These are phyloP conservation scores for Euclidium syriacum DNA, from an alignment of 345 rosid genomes.

Conservation along the genomic window DNA sequence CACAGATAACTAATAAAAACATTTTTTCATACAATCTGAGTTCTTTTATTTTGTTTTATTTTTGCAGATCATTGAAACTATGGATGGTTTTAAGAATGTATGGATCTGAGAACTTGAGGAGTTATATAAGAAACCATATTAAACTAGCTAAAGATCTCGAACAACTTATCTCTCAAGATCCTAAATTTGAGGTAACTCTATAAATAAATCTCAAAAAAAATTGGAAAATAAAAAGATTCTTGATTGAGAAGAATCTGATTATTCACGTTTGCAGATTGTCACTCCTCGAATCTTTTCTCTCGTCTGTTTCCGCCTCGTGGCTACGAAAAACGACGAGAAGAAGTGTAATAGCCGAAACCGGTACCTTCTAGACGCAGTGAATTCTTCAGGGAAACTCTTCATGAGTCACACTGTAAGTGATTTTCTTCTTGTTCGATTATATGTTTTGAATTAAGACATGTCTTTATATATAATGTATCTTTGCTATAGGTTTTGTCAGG, in stretches of 20 bases:
- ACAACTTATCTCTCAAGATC: conserved; percentile 50
- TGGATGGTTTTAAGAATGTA: conserved; percentile 90
- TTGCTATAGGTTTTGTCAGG: conserved; percentile 61
- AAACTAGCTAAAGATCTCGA: conserved; percentile 65
- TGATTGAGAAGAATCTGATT: no score
- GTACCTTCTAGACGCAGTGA: conserved; percentile 63
- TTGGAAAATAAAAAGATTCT: no score
- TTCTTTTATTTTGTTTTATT: neutral
- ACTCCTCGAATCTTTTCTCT: conserved; percentile 68
- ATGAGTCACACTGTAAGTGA: conserved; percentile 72
- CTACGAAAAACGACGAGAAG: conserved; percentile 32
- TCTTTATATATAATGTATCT: neutral
- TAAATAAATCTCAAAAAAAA: neutral
- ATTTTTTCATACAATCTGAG: neutral
- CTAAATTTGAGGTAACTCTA: conserved; percentile 80
- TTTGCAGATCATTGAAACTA: conserved; percentile 68
- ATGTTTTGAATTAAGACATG: neutral
- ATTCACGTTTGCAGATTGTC: conserved; percentile 43
- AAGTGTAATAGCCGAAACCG: conserved; percentile 49
- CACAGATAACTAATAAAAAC: neutral
- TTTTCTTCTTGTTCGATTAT: neutral
- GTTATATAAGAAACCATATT: conserved; percentile 74
- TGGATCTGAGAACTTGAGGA: conserved; percentile 64
- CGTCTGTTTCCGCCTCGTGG: conserved; percentile 66
- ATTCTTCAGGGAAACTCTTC: conserved; percentile 71